Conservation (phyloP, 2,329 filamentous ascomycete species). For the Pyrenochaeta sp. region DNA sequence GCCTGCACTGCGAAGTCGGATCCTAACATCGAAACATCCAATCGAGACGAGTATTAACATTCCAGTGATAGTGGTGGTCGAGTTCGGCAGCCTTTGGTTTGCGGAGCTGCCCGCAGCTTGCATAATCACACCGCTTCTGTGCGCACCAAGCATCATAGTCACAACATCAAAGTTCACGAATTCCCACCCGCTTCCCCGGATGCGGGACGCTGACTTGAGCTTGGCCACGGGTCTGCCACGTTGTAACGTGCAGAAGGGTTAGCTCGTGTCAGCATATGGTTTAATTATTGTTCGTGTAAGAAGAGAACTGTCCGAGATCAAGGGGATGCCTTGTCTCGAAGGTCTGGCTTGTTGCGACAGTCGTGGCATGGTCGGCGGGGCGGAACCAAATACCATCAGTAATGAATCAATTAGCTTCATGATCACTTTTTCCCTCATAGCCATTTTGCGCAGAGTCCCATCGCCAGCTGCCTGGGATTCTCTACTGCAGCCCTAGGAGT, state of each 20-base stretch:
- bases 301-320: background rate
- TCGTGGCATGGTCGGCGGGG: no score
- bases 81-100: background rate
- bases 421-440: background rate
- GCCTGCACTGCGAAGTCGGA: background rate
- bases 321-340: no score
- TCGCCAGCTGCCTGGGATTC: background rate
- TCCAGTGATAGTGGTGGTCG: background rate
- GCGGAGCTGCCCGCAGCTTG: constrained; percentile 27
- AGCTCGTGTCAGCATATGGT: constrained; percentile 6
- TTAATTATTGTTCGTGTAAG: background rate
- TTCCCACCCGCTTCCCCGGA: constrained; percentile 28
- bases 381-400: no score
- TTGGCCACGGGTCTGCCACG: constrained; percentile 18
- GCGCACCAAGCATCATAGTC: constrained; percentile 19
- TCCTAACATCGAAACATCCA: constrained; percentile 5
- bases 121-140: constrained; percentile 41
- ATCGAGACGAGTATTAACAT: background rate
- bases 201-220: constrained; percentile 23
- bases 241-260: constrained; percentile 5
- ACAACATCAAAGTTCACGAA: constrained; percentile 1
- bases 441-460: background rate
- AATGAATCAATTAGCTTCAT: no score
- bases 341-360: no score
- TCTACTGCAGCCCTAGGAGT: background rate